These are phyloP conservation scores for Thelonectria rubi DNA, from an alignment of 2,329 filamentous ascomycete species.

Conservation along the genomic window DNA sequence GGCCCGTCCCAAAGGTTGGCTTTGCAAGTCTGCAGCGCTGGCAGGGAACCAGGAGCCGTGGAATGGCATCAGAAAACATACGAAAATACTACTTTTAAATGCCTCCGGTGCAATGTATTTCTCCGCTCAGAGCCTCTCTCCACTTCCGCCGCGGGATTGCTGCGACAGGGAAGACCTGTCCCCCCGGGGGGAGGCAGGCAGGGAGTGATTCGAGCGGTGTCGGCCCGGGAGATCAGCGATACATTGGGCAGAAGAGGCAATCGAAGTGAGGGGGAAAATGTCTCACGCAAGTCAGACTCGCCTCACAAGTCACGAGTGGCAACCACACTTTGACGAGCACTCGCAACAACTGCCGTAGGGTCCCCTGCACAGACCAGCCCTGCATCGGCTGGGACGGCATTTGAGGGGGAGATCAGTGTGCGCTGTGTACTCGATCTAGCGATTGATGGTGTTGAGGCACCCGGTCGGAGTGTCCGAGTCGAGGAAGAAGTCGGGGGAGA, in stretches of 20 bases:
- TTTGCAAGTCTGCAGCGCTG: neutral
- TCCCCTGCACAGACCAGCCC: slow-evolving; percentile 9
- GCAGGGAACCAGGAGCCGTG: too few relatives aligned
- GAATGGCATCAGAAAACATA: too few relatives aligned
- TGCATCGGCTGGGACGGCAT: slow-evolving; percentile 19
- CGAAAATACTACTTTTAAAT: too few relatives aligned
- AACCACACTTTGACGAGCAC: neutral
- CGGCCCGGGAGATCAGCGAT: neutral
- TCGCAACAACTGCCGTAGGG: slow-evolving; percentile 6
- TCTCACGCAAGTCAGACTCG: neutral
- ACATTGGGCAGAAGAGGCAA: neutral
- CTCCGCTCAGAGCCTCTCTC: slow-evolving; percentile 19
- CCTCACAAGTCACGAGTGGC: neutral
- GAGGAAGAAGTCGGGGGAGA: too few relatives aligned
- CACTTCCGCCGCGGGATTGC: neutral
- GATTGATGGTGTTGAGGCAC: neutral
- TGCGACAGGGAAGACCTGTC: neutral
- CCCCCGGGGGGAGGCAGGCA: neutral
- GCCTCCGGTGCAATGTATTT: too few relatives aligned
- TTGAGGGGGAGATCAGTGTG: neutral
- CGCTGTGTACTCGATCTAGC: too few relatives aligned
- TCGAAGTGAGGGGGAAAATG: neutral
- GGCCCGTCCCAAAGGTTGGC: neutral
- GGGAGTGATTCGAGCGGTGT: neutral
- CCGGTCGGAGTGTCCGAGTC: neutral